These are phyloP conservation scores for Tetraselmis striata DNA, from an alignment of 139 green algal species.

Conservation along the genomic window DNA sequence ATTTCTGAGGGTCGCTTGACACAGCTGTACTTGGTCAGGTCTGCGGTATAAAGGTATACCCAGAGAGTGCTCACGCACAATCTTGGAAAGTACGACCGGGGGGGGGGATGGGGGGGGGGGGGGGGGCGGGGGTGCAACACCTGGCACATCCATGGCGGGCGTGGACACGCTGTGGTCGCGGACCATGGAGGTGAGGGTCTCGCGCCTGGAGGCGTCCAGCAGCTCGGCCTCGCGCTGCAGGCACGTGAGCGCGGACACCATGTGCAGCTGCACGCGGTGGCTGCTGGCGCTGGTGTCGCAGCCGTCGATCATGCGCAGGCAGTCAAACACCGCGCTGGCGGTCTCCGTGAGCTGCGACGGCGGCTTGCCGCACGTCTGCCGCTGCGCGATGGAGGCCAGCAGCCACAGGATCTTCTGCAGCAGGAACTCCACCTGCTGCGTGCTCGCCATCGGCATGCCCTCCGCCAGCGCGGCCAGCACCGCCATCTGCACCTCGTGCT, in stretches of 20 bases:
- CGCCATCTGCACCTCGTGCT: not conserved
- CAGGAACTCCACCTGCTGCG: not conserved
- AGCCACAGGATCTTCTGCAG: not conserved
- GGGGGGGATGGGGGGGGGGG: no score
- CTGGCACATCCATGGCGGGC: not conserved
- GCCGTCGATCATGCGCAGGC: not conserved
- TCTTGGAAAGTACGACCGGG: no score
- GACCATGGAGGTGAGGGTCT: not conserved
- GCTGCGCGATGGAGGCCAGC: not conserved
- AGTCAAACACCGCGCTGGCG: not conserved
- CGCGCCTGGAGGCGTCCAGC: not conserved
- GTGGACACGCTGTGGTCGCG: not conserved
- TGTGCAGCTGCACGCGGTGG: not conserved
- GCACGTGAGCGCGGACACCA: not conserved
- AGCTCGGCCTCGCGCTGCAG: not conserved
- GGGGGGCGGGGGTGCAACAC: not conserved
- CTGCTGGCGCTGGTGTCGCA: not conserved
- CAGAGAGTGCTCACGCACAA: no score
- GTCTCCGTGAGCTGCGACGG: not conserved
- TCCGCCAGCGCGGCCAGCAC: not conserved
- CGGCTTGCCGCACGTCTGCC: not conserved
- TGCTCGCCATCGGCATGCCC: not conserved
- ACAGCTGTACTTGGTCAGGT: no score
- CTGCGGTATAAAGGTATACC: no score
- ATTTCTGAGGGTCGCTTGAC: no score